Evolutionary conservation across 129 eudicot genomes (phyloP).

Genomic region (Chrysanthemum lavandulifolium): DNA sequence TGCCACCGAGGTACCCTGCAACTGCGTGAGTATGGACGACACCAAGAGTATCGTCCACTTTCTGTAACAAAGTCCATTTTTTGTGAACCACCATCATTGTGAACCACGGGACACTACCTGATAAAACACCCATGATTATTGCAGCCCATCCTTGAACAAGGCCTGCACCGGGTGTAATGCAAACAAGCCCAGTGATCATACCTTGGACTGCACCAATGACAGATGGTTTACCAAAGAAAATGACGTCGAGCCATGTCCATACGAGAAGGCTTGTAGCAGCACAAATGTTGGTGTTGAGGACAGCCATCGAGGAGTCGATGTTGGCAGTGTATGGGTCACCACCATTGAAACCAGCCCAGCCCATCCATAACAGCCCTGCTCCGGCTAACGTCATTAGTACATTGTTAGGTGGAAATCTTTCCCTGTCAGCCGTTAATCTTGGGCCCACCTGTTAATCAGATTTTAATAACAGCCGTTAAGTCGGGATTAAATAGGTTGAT

Average conservation of each 20-base stretch:
- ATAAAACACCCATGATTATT: slow-evolving; percentile 57
- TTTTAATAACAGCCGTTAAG: too few species aligned
- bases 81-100: slow-evolving; percentile 76
- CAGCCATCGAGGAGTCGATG: slow-evolving; percentile 76
- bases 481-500: too few species aligned
- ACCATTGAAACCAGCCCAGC: slow-evolving; percentile 85
- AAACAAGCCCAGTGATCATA: slow-evolving; percentile 80
- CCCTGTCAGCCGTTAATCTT: slow-evolving; percentile 44
- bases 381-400: slow-evolving; percentile 61
- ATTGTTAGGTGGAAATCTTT: slow-evolving; percentile 73
- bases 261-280: slow-evolving; percentile 80
- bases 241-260: slow-evolving; percentile 78
- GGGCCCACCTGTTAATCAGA: slow-evolving; percentile 58
- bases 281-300: slow-evolving; percentile 71
- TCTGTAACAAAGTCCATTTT: slow-evolving; percentile 42
- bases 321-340: slow-evolving; percentile 73
- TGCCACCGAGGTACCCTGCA: slow-evolving; percentile 70
- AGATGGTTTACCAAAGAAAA: slow-evolving; percentile 64
- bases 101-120: slow-evolving; percentile 76
- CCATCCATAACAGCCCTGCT: slow-evolving; percentile 79
- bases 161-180: slow-evolving; percentile 80
- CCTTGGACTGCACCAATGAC: slow-evolving; percentile 87
- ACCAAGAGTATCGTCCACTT: slow-evolving; percentile 70
- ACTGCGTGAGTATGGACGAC: slow-evolving; percentile 77
- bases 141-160: slow-evolving; percentile 85